Base-by-base conservation (phyloP, 257 asterid genomes). In the Solanum infundibuliforme region DNA sequence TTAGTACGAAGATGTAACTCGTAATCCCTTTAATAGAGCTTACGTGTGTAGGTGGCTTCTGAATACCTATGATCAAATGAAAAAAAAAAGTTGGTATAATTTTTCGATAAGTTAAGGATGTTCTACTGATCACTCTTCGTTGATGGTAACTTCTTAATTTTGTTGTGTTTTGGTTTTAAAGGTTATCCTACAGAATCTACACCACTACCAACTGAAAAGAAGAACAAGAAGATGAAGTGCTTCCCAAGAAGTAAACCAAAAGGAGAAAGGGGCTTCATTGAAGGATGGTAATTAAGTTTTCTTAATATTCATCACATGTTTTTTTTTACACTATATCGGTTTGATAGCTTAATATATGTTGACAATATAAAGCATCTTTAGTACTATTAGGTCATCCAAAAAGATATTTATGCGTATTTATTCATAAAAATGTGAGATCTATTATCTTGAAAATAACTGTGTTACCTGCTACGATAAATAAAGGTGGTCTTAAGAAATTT, bases 221-320 rank as follows among this genome's bases (percentile, higher is more conserved):
- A 92, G 90, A 81, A 46, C 6, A 92, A 92, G 91, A 91, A 91
- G 89, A 91, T 79, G 89, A 93, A 88, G 90, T 90, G 85, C 32
- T 89, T 89, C 90, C 83, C 94, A 48, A 87, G 86, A 89, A 83
- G 95, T 86, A 95, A 95, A 91, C 89, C 96, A 9, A 95, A 89
- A 87, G 98, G 96, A 83, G 95, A 94, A 2, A 91, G 93, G 79
- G 96, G 98, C 9, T 95, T 93, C 90, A 58, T 95, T 84, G 95
- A 95, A 90, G 98, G 98, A 90, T 94, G 97, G 97, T 81, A 81
- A 43, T 79, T 92, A 91, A 89, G 88, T 41, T 46, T 8, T 46
- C 34, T 82, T 9, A 39, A 38, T 75, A 35, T 69, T 29, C 29
- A 31, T 27, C 43, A 13, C 39, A 36, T 85, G 13, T 85, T 71